Conservation (phyloP, 768 basidiomycete genomes). For the Mrakia gelida region DNA sequence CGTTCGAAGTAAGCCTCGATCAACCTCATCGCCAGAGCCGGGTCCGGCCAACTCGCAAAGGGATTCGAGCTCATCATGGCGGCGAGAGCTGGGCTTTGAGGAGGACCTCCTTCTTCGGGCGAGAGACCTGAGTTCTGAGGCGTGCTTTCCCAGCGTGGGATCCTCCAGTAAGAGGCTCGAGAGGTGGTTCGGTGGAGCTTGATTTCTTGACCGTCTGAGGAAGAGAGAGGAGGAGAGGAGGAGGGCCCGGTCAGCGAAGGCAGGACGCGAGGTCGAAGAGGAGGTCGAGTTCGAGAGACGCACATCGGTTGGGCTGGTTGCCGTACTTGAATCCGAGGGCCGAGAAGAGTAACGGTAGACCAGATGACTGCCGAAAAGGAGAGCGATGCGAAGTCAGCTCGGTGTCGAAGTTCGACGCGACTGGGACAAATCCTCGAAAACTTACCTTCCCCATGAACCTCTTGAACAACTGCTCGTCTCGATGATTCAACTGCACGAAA, state of each 20-base stretch:
- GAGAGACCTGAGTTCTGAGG: constrained; percentile 6
- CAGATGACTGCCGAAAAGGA: constrained; percentile 11
- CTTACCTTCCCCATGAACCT: constrained; percentile 29
- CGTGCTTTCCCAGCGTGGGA: constrained; percentile 26
- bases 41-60: constrained; percentile 29
- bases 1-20: constrained; percentile 31
- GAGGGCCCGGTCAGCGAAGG: not conserved
- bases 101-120: not conserved
- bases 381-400: not conserved
- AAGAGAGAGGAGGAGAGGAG: not conserved
- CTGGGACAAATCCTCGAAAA: not conserved
- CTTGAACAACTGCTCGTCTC: constrained; percentile 33
- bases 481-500: constrained; percentile 27
- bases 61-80: constrained; percentile 27
- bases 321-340: constrained; percentile 32
- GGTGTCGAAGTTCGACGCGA: not conserved
- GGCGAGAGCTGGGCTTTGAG: constrained; percentile 19
- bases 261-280: not conserved
- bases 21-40: constrained; percentile 9
- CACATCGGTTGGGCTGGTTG: constrained; percentile 25
- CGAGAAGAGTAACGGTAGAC: constrained; percentile 25
- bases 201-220: constrained; percentile 18
- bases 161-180: constrained; percentile 20
- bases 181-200: constrained; percentile 29
- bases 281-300: not conserved